Base-by-base conservation (phyloP, 805 yeast species). In the Huiozyma sinensis region DNA sequence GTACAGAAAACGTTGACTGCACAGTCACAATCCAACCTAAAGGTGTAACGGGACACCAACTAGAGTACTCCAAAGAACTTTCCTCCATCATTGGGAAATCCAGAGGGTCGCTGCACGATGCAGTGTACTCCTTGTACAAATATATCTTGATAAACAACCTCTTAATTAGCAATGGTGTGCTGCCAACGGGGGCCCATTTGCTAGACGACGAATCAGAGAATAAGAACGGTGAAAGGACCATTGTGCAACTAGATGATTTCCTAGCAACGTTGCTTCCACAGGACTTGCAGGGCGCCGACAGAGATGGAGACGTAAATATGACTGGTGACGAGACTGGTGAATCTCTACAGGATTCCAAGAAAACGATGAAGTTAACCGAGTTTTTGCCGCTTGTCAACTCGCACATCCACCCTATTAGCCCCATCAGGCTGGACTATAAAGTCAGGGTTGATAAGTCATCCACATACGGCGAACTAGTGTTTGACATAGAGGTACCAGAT, bases 91-190 rank as follows among this genome's bases (percentile, higher is more conserved):
- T 87, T 31, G 97, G 97, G 24, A 72, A 77, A 33, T 67, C 71
- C 28, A 95, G 86, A 59, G 81, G 84, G 31, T 81, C 94, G 5
- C 88, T 88, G 59, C 94, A 90, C 47, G 95, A 86, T 44, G 78
- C 86, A 39, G 81, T 84, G 38, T 88, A 77, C 53, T 73, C 79
- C 8, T 62, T 86, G 33, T 87, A 94, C 87, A 87, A 83, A 61
- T 87, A 86, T 57, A 73, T 78, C 13, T 75, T 83, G 52, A 75
- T 75, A 60, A 83, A 83, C 58, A 75, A 78, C 50, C 65, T 86
- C 44, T 76, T 61, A 35, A 17, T 2, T 4, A 17, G 24, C 24
- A 17, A 17, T 17, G 47, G 49, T 27, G 52, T 17, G 24, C 24
- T 17, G 24, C 24, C 24, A 17, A 17, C 24, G 24, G 24, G 24